These are phyloP conservation scores for Meripilus lineatus DNA, from an alignment of 1,284 basidiomycete genomes.

Conservation along the genomic window DNA sequence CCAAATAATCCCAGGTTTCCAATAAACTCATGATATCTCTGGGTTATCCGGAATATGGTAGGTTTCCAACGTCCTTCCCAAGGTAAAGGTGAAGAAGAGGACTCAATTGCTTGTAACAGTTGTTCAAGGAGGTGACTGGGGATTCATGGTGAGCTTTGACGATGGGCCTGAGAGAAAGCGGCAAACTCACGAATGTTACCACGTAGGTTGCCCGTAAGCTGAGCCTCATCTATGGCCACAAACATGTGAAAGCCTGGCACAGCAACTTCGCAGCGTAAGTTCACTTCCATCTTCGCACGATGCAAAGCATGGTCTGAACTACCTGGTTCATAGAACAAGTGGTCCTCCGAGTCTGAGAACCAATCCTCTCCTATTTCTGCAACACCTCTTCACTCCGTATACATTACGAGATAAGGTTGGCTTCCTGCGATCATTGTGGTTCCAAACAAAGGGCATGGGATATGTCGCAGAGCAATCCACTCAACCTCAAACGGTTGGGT, in stretches of 20 bases:
- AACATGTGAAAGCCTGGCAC: slow-evolving; percentile 32
- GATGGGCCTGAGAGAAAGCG: background rate
- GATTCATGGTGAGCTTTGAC: slow-evolving; percentile 28
- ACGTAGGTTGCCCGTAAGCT: background rate
- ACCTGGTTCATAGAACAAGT: slow-evolving; percentile 10
- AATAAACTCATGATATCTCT: slow-evolving; percentile 43
- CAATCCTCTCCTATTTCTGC: slow-evolving; percentile 24
- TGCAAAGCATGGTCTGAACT: background rate
- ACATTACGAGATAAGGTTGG: slow-evolving; percentile 18
- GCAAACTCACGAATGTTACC: background rate
- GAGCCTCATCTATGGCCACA: slow-evolving; percentile 25
- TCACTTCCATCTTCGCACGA: background rate
- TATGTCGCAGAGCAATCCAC: slow-evolving; percentile 1
- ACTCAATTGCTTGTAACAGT: slow-evolving; percentile 22
- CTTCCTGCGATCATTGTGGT: slow-evolving; percentile 16
- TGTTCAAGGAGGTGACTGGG: slow-evolving; percentile 45
- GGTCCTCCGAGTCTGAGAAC: slow-evolving; percentile 18
- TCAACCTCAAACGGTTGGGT: slow-evolving; percentile 31
- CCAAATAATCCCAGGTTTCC: slow-evolving; percentile 24
- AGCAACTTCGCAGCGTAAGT: slow-evolving; percentile 30
- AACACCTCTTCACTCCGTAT: slow-evolving; percentile 21
- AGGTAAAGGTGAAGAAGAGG: background rate
- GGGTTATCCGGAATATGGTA: slow-evolving; percentile 45
- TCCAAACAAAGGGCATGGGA: slow-evolving; percentile 22
- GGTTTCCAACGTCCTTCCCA: slow-evolving; percentile 7